Conservation (phyloP, 768 basidiomycete genomes). For the Suillus alpinus region DNA sequence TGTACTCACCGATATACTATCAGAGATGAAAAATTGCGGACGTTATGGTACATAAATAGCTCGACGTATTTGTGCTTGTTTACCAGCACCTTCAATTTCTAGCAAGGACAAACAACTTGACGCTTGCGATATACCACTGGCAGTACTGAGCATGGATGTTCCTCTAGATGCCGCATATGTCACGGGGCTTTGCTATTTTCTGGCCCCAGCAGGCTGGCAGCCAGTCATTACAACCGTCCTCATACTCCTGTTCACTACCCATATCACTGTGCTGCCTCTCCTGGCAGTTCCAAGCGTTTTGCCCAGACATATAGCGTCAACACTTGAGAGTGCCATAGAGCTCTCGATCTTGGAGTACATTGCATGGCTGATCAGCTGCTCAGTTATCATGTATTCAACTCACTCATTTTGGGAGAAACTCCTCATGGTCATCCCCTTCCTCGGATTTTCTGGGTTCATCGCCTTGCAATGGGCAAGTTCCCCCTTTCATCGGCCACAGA, state of each 20-base stretch:
- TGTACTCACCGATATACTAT: constrained; percentile 5
- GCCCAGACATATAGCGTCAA: background rate
- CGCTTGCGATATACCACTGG: background rate
- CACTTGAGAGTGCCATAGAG: background rate
- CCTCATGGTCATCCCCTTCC: background rate
- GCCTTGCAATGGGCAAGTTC: background rate
- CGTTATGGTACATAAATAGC: background rate
- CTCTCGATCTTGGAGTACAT: background rate
- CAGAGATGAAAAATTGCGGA: background rate
- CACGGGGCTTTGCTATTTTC: background rate
- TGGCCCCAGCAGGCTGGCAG: background rate
- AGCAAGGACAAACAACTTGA: background rate
- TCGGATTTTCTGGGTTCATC: background rate
- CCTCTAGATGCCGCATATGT: background rate
- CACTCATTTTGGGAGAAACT: background rate
- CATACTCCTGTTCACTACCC: background rate
- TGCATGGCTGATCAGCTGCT: background rate
- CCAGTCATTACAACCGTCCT: background rate
- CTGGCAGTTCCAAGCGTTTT: background rate
- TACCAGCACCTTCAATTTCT: background rate
- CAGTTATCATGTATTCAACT: background rate
- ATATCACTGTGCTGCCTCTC: background rate
- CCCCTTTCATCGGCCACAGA: background rate
- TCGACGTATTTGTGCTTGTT: background rate
- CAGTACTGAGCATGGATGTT: background rate